Evolutionary conservation across 805 yeast species (phyloP), one percentile per base, ranked within the genome.

Genomic region (Tetrapisispora pingtungensis): DNA sequence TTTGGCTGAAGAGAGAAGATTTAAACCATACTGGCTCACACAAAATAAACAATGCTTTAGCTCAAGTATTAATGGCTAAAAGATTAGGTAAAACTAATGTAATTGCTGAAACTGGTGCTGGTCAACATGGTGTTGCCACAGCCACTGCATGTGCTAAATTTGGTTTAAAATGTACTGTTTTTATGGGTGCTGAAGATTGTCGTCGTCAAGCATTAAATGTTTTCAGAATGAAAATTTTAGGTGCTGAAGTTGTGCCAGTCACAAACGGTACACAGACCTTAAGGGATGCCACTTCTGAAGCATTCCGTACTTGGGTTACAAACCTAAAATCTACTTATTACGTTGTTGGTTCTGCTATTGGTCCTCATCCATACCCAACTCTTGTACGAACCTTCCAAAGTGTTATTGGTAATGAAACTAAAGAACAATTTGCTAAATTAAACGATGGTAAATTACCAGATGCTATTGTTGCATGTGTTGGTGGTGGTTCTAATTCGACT

Each of bases 121-220:
- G 95, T 54, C 95, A 84, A 67, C 95, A 84, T 60, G 95, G 95
- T 70, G 95, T 84, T 33, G 95, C 95, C 33, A 84, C 93, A 42
- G 95, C 95, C 27, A 84, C 95, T 48, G 95, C 94, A 0, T 81
- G 89, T 72, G 95, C 95, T 51, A 84, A 84, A 59, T 84, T 93
- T 56, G 98, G 98, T 42, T 65, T 93, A 67, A 77, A 84, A 62
- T 93, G 98, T 72, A 86, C 86, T 14, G 95, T 93, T 31, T 90
- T 78, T 61, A 93, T 93, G 99, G 99, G 99, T 50, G 97, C 97
- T 37, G 98, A 93, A 69, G 99, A 93, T 70, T 96, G 86, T 36
- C 83, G 96, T 66, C 85, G 99, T 68, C 99, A 93, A 74, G 97
- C 99, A 13, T 73, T 93, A 53, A 93, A 93, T 59, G 99, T 93